Evolutionary conservation across 2,329 filamentous ascomycete species (phyloP).

Genomic region (Aspergillus pseudonomiae): DNA sequence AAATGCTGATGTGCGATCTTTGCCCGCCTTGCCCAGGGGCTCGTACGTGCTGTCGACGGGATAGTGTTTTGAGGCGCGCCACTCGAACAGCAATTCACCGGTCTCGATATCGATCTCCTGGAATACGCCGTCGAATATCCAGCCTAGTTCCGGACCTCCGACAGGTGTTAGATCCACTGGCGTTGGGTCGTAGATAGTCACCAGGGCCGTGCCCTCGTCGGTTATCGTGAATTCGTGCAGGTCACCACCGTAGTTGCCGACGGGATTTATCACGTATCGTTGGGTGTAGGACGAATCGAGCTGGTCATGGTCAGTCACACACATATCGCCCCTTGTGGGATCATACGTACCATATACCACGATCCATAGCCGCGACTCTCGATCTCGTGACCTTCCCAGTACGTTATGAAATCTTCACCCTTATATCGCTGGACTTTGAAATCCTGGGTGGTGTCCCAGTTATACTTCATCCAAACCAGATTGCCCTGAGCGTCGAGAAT

Average conservation of each 20-base stretch:
- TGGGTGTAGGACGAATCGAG: constrained; percentile 29
- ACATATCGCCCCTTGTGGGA: not conserved
- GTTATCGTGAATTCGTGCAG: constrained; percentile 41
- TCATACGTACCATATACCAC: constrained; percentile 30
- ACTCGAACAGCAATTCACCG: constrained; percentile 38
- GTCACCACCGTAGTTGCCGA: constrained; percentile 30
- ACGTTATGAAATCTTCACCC: constrained; percentile 29
- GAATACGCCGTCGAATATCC: constrained; percentile 35
- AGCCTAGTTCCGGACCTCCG: constrained; percentile 31
- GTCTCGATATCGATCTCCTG: constrained; percentile 42
- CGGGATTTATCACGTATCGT: constrained; percentile 22
- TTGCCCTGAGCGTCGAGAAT: constrained; percentile 32
- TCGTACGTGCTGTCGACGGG: constrained; percentile 27
- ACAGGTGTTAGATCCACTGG: constrained; percentile 31
- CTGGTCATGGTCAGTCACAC: constrained; percentile 14
- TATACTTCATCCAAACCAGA: constrained; percentile 31
- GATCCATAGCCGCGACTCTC: constrained; percentile 24
- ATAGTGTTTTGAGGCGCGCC: constrained; percentile 40
- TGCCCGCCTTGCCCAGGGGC: constrained; percentile 10
- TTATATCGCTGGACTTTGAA: constrained; percentile 30
- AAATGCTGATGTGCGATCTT: constrained; percentile 39
- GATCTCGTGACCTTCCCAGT: constrained; percentile 29
- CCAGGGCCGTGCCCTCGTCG: constrained; percentile 31
- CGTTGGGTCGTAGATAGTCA: constrained; percentile 34
- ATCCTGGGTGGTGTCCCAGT: constrained; percentile 29